These are phyloP conservation scores for Irpex rosettiformis DNA, from an alignment of 1,284 basidiomycete genomes.

Conservation along the genomic window DNA sequence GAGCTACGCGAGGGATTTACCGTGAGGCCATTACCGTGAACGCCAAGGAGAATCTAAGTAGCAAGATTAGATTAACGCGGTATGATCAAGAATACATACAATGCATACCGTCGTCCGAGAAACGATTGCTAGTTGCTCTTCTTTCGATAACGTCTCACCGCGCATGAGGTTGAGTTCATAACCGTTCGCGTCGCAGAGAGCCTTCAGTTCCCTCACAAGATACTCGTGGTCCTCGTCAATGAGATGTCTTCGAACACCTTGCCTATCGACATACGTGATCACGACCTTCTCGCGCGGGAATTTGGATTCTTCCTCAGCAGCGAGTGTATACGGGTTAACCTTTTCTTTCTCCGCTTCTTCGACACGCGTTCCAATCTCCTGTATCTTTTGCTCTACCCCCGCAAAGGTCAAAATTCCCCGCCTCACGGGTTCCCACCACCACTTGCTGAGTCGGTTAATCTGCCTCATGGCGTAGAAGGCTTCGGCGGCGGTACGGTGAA, in stretches of 20 bases:
- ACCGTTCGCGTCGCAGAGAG: slow-evolving; percentile 47
- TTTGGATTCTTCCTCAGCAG: slow-evolving; percentile 10
- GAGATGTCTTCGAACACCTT: slow-evolving; percentile 54
- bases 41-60: slow-evolving; percentile 68
- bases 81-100: neutral
- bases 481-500: slow-evolving; percentile 67
- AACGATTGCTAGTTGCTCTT: slow-evolving; percentile 63
- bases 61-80: slow-evolving; percentile 5
- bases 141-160: slow-evolving; percentile 66
- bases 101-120: slow-evolving; percentile 60
- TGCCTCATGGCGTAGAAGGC: slow-evolving; percentile 50
- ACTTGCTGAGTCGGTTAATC: slow-evolving; percentile 32
- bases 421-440: slow-evolving; percentile 72
- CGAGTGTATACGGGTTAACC: slow-evolving; percentile 7
- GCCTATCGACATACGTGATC: slow-evolving; percentile 75
- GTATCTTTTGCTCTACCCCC: slow-evolving; percentile 36
- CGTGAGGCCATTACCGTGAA: slow-evolving; percentile 80
- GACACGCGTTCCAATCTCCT: slow-evolving; percentile 26
- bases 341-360: slow-evolving; percentile 15
- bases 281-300: slow-evolving; percentile 38
- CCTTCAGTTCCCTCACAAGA: slow-evolving; percentile 55
- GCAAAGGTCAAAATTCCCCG: slow-evolving; percentile 61
- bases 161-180: slow-evolving; percentile 65
- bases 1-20: slow-evolving; percentile 14
- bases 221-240: slow-evolving; percentile 54